A percentile compares a stretch with the other conserved stretches of the same genome.
Evolutionary conservation across 2,329 filamentous ascomycete species (phyloP).

Genomic region (Monilinia polystroma): DNA sequence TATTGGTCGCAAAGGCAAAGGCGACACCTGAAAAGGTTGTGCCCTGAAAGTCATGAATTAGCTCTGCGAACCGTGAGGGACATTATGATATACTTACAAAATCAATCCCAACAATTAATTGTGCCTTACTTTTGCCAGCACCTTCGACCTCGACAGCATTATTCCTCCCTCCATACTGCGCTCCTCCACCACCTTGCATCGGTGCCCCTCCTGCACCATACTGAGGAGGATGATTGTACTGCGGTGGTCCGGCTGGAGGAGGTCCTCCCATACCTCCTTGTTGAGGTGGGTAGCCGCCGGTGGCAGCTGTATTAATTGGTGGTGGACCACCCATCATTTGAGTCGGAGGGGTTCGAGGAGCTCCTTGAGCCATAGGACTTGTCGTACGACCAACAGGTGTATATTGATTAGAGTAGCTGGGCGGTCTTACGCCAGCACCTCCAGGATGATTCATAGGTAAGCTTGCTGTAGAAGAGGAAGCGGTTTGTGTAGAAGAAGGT

Average conservation of each 20-base stretch:
- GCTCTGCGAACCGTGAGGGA: conserved; percentile 21
- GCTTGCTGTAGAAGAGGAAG: conserved; percentile 51
- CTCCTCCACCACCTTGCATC: conserved; percentile 32
- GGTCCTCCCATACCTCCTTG: conserved; percentile 43
- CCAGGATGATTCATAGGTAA: conserved; percentile 64
- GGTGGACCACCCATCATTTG: conserved; percentile 56
- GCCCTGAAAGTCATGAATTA: conserved; percentile 55
- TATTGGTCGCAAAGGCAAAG: conserved; percentile 91
- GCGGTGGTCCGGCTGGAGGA: conserved; percentile 37
- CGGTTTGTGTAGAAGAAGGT: conserved; percentile 40
- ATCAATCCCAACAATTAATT: conserved; percentile 97
- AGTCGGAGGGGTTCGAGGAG: conserved; percentile 39
- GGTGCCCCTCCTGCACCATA: conserved; percentile 35
- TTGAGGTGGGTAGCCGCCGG: conserved; percentile 58
- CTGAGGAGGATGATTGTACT: conserved; percentile 39
- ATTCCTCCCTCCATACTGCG: conserved; percentile 40
- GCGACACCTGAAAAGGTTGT: conserved; percentile 98
- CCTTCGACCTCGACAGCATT: conserved; percentile 76
- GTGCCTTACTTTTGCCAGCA: conserved; percentile 85
- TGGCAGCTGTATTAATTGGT: conserved; percentile 64
- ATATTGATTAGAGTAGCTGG: conserved; percentile 62
- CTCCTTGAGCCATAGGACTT: conserved; percentile 38
- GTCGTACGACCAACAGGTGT: conserved; percentile 54
- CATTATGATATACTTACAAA: conserved; percentile 65
- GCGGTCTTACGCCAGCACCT: conserved; percentile 57